Base-by-base conservation (phyloP, 2,329 filamentous ascomycete genomes). In the Hymenoscyphus infarciens region DNA sequence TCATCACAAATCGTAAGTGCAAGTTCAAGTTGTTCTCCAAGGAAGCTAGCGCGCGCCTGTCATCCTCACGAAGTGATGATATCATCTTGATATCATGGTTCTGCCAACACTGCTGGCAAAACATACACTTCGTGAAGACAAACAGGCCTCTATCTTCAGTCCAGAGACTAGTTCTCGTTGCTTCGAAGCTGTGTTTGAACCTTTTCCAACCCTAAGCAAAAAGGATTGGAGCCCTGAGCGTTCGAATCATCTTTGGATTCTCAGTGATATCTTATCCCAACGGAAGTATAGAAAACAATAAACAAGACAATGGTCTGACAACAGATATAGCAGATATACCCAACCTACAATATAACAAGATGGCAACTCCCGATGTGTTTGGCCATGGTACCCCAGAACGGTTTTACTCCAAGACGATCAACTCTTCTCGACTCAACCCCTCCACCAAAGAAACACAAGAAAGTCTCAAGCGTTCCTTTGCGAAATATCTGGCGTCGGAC, bases 391-490 rank as follows among this genome's bases (percentile, higher is more conserved):
- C 67, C 16, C 66, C 69, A 29, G 69, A 72, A 38, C 61, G 59
- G n/a, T 67, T 67, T 55, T 67, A 69, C 33, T 64, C 66, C 19
- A 70, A 71, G 45, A 65, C 67, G 16, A 62, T 68, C 61, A 70
- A 64, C 61, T 69, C 70, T 27, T 66, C 69, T 29, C 64, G 60
- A 56, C 35, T 70, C 25, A 65, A 68, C 29, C 64, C 69, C 13
- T 71, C 71, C 3, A 54, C 68, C 29, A 73, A 65, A 58, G 66
- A 71, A 61, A 71, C 70, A 31, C 69, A 73, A 60, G 69, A 72
- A 35, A 70, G 68, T 52, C 64, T 74, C 49, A 73, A 74, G 65
- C 67, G 70, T n/a, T 72, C 71, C 5, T 73, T 73, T 52, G 70
- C 66, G 29, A 72, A 68, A 53, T 74, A 72, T 57, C 69, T 74